A percentile compares a stretch with the other conserved stretches of the same genome.
These are phyloP conservation scores for Mycena sp. DNA, from an alignment of 1,284 basidiomycete species.

Conservation along the genomic window DNA sequence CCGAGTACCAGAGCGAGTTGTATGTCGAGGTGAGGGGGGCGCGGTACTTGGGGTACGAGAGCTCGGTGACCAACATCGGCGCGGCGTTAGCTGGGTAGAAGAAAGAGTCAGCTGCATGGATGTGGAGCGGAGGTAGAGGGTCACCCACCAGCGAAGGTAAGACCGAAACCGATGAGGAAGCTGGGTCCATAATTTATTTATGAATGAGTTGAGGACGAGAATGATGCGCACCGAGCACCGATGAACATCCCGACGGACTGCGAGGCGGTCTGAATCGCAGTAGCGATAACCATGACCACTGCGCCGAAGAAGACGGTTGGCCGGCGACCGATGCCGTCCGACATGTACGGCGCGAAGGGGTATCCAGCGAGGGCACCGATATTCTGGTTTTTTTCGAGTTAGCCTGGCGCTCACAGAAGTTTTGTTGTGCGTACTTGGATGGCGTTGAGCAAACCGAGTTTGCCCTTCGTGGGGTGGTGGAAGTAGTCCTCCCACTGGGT, in stretches of 20 bases:
- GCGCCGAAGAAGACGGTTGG: constrained; percentile 71
- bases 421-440: constrained; percentile 79
- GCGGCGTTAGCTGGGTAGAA: constrained; percentile 63
- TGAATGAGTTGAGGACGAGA: constrained; percentile 9
- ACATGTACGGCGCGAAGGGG: constrained; percentile 75
- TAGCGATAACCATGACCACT: constrained; percentile 68
- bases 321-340: constrained; percentile 74
- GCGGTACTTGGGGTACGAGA: constrained; percentile 82
- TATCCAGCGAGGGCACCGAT: constrained; percentile 73
- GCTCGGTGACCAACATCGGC: constrained; percentile 80
- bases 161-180: constrained; percentile 83
- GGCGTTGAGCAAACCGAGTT: constrained; percentile 78
- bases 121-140: too few relatives aligned
- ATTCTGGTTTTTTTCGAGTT: constrained; percentile 51
- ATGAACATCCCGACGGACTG: constrained; percentile 85
- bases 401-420: too few relatives aligned
- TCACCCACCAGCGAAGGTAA: constrained; percentile 70
- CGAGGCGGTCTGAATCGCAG: constrained; percentile 76
- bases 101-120: not conserved
- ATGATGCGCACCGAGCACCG: constrained; percentile 63
- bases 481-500: constrained; percentile 70
- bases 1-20: constrained; percentile 86
- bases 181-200: constrained; percentile 37
- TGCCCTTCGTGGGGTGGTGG: constrained; percentile 59
- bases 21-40: constrained; percentile 76